These are phyloP conservation scores for Halophytophthora batemanensis DNA, from an alignment of 352 stramenopile genomes.

Conservation along the genomic window DNA sequence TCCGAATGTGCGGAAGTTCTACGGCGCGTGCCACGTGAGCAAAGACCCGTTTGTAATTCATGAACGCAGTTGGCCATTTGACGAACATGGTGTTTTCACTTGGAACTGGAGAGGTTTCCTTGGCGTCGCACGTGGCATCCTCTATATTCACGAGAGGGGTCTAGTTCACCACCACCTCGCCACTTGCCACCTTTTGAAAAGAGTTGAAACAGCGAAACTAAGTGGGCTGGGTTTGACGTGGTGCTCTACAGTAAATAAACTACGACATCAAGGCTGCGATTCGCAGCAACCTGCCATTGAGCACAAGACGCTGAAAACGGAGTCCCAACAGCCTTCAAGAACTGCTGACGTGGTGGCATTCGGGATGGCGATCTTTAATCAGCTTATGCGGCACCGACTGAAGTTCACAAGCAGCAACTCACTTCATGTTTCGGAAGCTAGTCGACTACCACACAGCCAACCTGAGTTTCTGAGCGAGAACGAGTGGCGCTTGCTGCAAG, in stretches of 20 bases:
- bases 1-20: slow-evolving; percentile 12
- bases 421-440: not conserved
- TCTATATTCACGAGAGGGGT: not conserved
- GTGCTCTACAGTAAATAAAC: too few relatives aligned
- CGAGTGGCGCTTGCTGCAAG: slow-evolving; percentile 15
- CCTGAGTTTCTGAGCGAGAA: slow-evolving; percentile 6
- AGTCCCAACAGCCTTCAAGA: too few relatives aligned
- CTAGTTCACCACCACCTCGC: not conserved
- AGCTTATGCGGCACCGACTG: not conserved
- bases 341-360: too few relatives aligned
- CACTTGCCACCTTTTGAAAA: not conserved
- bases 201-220: slow-evolving; percentile 1
- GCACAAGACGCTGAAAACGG: too few relatives aligned
- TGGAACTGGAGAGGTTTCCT: slow-evolving; percentile 7
- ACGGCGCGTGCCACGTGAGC: slow-evolving; percentile 19
- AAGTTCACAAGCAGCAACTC: not conserved
- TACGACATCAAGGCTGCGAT: too few relatives aligned
- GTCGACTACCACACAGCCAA: slow-evolving; percentile 4
- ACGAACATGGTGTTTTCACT: not conserved
- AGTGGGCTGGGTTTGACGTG: not conserved
- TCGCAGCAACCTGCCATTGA: too few relatives aligned
- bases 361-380: too few relatives aligned
- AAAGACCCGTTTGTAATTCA: not conserved
- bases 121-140: not conserved
- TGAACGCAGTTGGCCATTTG: not conserved